These are phyloP conservation scores for Rutstroemia sydowiana DNA, from an alignment of 2,329 filamentous ascomycete genomes.

Conservation along the genomic window DNA sequence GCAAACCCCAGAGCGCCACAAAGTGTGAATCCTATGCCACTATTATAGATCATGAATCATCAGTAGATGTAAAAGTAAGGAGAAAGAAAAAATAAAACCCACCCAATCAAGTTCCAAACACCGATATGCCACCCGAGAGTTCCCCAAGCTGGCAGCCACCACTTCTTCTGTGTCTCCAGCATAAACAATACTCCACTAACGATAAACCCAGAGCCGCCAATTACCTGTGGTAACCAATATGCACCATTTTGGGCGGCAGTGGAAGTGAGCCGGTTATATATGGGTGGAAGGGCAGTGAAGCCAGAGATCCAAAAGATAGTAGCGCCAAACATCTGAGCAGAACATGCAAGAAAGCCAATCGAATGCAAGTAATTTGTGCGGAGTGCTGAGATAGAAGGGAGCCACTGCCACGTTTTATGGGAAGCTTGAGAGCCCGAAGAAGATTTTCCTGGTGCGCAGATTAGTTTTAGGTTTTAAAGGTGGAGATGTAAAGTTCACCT, in stretches of 20 bases:
- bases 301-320: conserved; percentile 59
- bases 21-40: conserved; percentile 50
- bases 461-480: not conserved
- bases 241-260: conserved; percentile 42
- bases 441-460: not conserved
- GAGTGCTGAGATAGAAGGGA: conserved; percentile 49
- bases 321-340: conserved; percentile 49
- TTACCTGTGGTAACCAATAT: conserved; percentile 55
- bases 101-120: conserved; percentile 56
- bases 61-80: not conserved
- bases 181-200: conserved; percentile 53
- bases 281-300: conserved; percentile 51
- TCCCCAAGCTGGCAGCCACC: conserved; percentile 50
- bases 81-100: conserved; percentile 1
- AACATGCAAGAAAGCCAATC: conserved; percentile 54
- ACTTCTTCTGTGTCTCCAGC: conserved; percentile 56
- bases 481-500: not conserved
- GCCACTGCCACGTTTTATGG: conserved; percentile 50
- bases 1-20: conserved; percentile 50
- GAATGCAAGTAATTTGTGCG: conserved; percentile 53
- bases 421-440: not conserved
- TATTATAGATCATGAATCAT: not conserved
- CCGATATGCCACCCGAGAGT: conserved; percentile 62
- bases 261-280: conserved; percentile 41
- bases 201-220: conserved; percentile 57